Base-by-base conservation (phyloP, 805 yeast genomes). In the Myxozyma udenii region DNA sequence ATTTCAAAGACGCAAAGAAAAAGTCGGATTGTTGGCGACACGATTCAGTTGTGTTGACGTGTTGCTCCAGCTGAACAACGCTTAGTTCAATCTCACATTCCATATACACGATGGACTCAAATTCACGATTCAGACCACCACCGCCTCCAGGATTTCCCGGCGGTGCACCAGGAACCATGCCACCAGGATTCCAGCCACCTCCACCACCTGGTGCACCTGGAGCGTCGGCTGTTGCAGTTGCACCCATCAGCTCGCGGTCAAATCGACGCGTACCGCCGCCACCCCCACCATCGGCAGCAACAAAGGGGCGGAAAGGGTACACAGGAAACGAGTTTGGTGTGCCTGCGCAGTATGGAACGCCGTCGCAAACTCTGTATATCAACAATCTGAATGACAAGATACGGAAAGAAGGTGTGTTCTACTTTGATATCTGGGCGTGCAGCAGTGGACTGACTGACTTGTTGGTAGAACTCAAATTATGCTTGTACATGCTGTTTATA, bases 301-400 rank as follows among this genome's bases (percentile, higher is more conserved):
- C 23, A 18, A 23, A 28, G 32, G n/a, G n/a, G n/a, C 12, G 38
- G 40, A 42, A 21, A 7, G 48, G 36, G 12, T 18, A 28, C 3
- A 32, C 41, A 23, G 24, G 36, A 7, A 19, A 18, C 4, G 44
- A 16, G 5, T 18, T 21, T 9, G 45, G 32, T 23, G 11, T 9
- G 3, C 30, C 37, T 23, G 44, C 49, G 9, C 30, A 23, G 36
- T 35, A 41, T 37, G 55, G 58, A n/a, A 46, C 23, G n/a, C 57
- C 59, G 14, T 51, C 56, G 33, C 62, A 65, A 25, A 71, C 76
- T 11, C 57, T 72, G 9, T 73, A 72, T 48, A 56, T 72, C 16
- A 61, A 64, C 25, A 73, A 73, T 45, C 61, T 73, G 52, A 67
- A 68, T 56, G 73, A 71, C 50, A 64, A 71, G 52, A 50, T 71